phyloP scores from a whole-genome alignment of 1,284 basidiomycete genomes.

The Meripilus lineatus region DNA sequence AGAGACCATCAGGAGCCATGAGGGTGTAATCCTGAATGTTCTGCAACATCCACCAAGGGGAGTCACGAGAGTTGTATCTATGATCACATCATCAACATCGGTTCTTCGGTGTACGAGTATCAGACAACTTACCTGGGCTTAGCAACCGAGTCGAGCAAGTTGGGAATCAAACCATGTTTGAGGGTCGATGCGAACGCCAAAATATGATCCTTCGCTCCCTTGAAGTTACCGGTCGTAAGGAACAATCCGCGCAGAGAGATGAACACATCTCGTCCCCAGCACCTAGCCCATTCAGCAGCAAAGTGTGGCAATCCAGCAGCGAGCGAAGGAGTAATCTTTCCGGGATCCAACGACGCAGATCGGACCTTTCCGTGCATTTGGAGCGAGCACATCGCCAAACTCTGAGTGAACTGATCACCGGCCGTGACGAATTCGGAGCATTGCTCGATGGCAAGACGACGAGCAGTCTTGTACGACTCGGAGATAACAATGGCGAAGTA shows the following conservation, averaged over 20 bases:
- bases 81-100: neutral
- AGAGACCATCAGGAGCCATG: conserved; percentile 80
- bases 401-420: conserved; percentile 87
- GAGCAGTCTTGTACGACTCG: conserved; percentile 86
- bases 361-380: conserved; percentile 91
- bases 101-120: conserved; percentile 15
- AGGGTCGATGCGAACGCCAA: conserved; percentile 83
- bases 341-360: conserved; percentile 81
- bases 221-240: conserved; percentile 87
- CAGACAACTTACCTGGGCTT: conserved; percentile 62
- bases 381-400: conserved; percentile 79
- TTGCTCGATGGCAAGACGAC: conserved; percentile 77
- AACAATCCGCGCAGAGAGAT: conserved; percentile 91
- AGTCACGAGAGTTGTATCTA: conserved; percentile 89
- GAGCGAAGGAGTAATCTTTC: conserved; percentile 68
- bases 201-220: conserved; percentile 83
- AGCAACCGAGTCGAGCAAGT: conserved; percentile 83
- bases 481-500: conserved; percentile 90
- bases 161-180: conserved; percentile 90
- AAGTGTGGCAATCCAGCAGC: conserved; percentile 97
- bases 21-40: conserved; percentile 93
- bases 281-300: conserved; percentile 84
- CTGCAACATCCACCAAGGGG: conserved; percentile 98
- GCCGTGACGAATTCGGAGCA: conserved; percentile 80
- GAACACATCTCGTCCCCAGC: conserved; percentile 97